Evolutionary conservation across 192 early-diverging fungal species (phyloP), one percentile per base, ranked within the genome.

Genomic region (Paraglomus occultum): DNA sequence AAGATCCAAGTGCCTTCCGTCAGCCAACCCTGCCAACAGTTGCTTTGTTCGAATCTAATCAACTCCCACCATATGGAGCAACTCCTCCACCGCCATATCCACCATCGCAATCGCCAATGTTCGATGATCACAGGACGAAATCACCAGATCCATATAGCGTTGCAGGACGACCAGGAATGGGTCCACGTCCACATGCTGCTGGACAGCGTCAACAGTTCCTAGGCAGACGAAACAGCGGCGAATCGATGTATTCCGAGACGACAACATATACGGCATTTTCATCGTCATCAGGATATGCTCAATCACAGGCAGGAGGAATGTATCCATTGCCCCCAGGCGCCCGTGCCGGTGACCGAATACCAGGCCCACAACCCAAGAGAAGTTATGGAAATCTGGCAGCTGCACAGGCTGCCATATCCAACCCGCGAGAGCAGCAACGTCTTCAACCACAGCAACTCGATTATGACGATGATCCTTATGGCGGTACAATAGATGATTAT

Each of bases 1-100:
- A 31, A 22, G 9, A 17, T 23, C 20, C 54, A 10, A 17, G 38
- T 23, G 14, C 50, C 12, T 31, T 57, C 38, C 54, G 54, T 57
- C 18, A 57, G 20, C 54, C 54, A 11, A 57, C 54, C 11, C 54
- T 57, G 1, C 54, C 54, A 57, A 57, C 54, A 57, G 11, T 57
- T 11, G 1, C 54, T 23, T 57, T 17, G 10, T 57, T 57, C 20
- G 54, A 57, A 11, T 14, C 12, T 51, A 51, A 18, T 51, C 12
- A 51, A 51, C 17, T 18, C 12, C 17, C 50, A 14, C 50, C 50
- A 2, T 14, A 14, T 2, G 50, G 14, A 51, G 17, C n/a, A n/a
- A n/a, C 50, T n/a, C 50, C 50, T 51, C 17, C 54, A 57, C 11
- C 20, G 9, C 54, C 11, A 1, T 17, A 17, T 11, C 15, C 38